Conservation (phyloP, 129 eudicot species). For the Helichrysum umbraculigerum region DNA sequence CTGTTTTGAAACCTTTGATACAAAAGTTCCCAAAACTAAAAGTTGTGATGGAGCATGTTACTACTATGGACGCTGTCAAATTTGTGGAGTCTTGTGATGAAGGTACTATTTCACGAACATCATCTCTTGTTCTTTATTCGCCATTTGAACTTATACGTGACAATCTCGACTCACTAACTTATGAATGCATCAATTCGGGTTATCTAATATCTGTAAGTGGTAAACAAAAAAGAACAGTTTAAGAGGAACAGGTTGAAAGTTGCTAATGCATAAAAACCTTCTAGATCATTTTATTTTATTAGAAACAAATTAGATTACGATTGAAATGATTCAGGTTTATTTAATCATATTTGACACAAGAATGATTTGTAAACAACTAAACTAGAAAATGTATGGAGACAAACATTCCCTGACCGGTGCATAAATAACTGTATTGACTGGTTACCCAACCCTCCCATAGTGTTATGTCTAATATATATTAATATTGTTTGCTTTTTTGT, state of each 20-base stretch:
- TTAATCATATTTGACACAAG: not conserved
- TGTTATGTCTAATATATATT: not conserved
- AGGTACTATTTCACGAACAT: slow-evolving; percentile 46
- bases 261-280: not conserved
- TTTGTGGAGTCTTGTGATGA: slow-evolving; percentile 82
- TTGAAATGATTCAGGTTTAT: not conserved
- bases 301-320: not conserved
- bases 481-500: not conserved
- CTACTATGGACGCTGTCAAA: slow-evolving; percentile 82
- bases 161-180: not conserved
- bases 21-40: slow-evolving; percentile 72
- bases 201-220: not conserved
- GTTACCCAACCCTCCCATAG: not conserved
- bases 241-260: not conserved
- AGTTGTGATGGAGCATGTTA: slow-evolving; percentile 97
- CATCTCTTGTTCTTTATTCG: not conserved
- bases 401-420: not conserved
- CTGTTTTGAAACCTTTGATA: slow-evolving; percentile 69
- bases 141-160: not conserved
- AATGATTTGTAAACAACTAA: not conserved
- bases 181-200: not conserved
- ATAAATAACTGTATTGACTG: not conserved
- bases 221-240: not conserved
- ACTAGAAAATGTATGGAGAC: not conserved
- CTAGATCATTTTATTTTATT: not conserved